Percentiles rank a stretch among this genome's conserved stretches.
Conservation (phyloP, 2,329 filamentous ascomycete genomes). For the Scedosporium aurantiacum region DNA sequence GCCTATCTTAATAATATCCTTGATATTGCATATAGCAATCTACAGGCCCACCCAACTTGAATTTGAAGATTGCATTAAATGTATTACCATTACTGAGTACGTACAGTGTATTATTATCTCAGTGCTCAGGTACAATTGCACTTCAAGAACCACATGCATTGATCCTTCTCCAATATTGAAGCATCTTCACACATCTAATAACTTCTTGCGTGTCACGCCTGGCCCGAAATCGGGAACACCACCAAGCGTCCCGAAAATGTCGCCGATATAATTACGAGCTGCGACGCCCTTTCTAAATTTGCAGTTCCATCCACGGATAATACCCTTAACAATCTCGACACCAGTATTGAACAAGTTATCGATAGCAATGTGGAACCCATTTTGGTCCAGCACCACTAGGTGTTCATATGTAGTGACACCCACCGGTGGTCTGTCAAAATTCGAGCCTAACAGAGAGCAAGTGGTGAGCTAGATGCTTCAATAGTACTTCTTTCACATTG, state of each 20-base stretch:
- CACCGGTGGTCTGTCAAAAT: slow-evolving; percentile 60
- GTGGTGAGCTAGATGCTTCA: not conserved
- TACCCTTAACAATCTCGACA: slow-evolving; percentile 52
- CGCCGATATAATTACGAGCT: slow-evolving; percentile 56
- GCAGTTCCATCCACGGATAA: slow-evolving; percentile 48
- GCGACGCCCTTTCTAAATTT: slow-evolving; percentile 46
- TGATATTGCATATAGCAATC: no score
- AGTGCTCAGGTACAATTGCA: not conserved
- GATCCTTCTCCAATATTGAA: no score
- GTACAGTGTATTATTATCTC: no score
- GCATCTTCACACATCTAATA: not conserved
- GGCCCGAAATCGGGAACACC: slow-evolving; percentile 16
- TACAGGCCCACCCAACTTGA: no score
- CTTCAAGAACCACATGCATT: not conserved
- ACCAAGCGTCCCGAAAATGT: slow-evolving; percentile 59
- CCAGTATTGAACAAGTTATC: slow-evolving; percentile 58
- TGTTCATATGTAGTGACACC: slow-evolving; percentile 46
- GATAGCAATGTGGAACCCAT: slow-evolving; percentile 51
- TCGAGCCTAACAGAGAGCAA: slow-evolving; percentile 32
- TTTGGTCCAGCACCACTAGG: slow-evolving; percentile 48
- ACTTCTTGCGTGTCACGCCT: not conserved
- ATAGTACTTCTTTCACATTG: not conserved
- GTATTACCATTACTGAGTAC: no score
- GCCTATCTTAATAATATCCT: no score
- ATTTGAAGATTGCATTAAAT: not conserved